These are phyloP conservation scores for Chimonanthus salicifolius DNA, from an alignment of 164 flowering plant species.

Conservation along the genomic window DNA sequence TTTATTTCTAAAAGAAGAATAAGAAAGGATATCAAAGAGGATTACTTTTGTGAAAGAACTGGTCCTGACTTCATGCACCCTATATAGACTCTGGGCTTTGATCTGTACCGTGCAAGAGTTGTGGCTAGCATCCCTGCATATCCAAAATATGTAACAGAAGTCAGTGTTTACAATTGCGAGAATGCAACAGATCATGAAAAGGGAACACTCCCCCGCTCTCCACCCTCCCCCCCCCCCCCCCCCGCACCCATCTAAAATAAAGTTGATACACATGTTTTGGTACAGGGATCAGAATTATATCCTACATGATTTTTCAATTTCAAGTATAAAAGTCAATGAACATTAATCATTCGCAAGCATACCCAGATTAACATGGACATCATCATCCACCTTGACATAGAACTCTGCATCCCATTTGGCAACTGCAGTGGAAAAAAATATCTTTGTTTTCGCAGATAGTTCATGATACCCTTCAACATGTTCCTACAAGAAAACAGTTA, in stretches of 20 bases:
- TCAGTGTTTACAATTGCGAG: not conserved
- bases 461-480: slow-evolving; percentile 95
- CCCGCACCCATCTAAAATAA: no score
- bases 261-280: no score
- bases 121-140: slow-evolving; percentile 64
- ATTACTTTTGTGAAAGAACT: slow-evolving; percentile 77
- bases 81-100: slow-evolving; percentile 81
- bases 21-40: not conserved
- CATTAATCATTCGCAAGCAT: not conserved
- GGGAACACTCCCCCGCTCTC: not conserved
- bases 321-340: not conserved
- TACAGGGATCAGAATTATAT: not conserved
- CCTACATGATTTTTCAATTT: not conserved
- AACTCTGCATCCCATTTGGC: slow-evolving; percentile 93
- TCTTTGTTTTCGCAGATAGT: slow-evolving; percentile 87
- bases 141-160: not conserved
- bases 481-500: slow-evolving; percentile 38
- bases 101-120: slow-evolving; percentile 69
- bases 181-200: not conserved
- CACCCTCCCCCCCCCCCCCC: no score
- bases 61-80: slow-evolving; percentile 98
- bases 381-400: slow-evolving; percentile 91
- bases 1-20: no score
- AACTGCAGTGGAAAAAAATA: slow-evolving; percentile 78
- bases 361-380: slow-evolving; percentile 94